Evolutionary conservation across 169 alveolate genomes (phyloP).

Genomic region (Cryptosporidium ryanae): DNA sequence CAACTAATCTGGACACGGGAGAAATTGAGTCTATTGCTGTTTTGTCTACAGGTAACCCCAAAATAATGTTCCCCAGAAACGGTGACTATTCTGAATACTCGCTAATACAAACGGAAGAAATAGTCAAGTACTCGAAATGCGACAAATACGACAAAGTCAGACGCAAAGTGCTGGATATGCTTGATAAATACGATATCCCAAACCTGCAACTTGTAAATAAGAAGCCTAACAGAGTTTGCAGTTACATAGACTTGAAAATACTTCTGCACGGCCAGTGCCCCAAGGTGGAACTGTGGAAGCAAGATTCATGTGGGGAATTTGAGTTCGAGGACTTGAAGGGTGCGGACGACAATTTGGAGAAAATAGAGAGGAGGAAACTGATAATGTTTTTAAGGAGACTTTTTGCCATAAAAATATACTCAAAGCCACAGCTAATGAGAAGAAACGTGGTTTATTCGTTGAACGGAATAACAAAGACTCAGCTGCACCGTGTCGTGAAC

Average conservation of each 20-base stretch:
- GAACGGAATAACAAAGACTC: constrained; percentile 40
- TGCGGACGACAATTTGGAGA: background rate
- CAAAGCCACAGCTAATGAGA: constrained; percentile 38
- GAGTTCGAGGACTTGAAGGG: background rate
- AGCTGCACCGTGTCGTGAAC: constrained; percentile 52
- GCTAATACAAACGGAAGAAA: background rate
- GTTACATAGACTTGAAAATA: constrained; percentile 44
- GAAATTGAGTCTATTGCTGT: no score
- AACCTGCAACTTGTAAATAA: constrained; percentile 4
- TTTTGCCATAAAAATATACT: constrained; percentile 48
- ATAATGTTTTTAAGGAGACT: background rate
- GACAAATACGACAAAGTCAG: background rate
- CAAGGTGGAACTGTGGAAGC: constrained; percentile 36
- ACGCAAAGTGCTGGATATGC: background rate
- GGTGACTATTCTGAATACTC: constrained; percentile 33
- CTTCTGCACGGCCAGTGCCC: constrained; percentile 45
- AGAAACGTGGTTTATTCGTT: constrained; percentile 35
- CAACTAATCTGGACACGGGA: no score
- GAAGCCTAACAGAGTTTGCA: background rate
- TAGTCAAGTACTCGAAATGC: background rate
- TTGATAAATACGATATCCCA: background rate
- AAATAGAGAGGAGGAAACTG: background rate
- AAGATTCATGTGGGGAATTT: background rate
- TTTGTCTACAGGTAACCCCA: no score
- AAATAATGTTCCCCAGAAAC: constrained; percentile 6